Evolutionary conservation across 768 basidiomycete species (phyloP), one percentile per base, ranked within the genome.

Genomic region (Leccinum uliginosum): DNA sequence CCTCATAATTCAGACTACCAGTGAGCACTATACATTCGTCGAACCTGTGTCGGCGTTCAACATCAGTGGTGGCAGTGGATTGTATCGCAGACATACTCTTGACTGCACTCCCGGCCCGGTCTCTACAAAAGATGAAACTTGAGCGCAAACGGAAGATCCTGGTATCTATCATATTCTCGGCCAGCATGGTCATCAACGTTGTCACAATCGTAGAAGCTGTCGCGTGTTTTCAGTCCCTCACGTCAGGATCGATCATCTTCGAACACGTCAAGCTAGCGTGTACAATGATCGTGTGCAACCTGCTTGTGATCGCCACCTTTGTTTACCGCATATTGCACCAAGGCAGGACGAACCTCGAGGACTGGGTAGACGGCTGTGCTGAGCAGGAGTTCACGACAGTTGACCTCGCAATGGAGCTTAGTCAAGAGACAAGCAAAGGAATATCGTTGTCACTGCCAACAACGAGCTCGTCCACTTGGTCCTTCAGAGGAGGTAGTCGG

Each of bases 181-280:
- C 67, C 21, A 63, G 54, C 47, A 56, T 65, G 32, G 26, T 65
- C 47, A 62, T 71, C 46, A 62, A 51, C 17, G 5, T 58, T 5
- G 47, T 69, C 32, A 69, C 65, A 14, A 24, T 71, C 17, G 19
- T 51, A 0, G 53, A 68, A 12, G 50, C 57, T 10, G 30, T 63
- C 9, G 19, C 53, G 1, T 50, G 64, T 11, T 57, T 63, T 2
- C 26, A 3, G 7, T 45, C 52, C 1, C 2, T 55, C 3, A 56
- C 54, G 3, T 56, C 60, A 3, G 60, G 59, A 19, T 51, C 57
- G 14, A 56, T 67, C 55, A 27, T 70, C 35, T 58, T 60, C 5
- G 69, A 55, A 11, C 65, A 70, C 11, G 53, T 69, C 55, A 66
- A 67, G 46, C 59, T 57, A 29, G 60, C 50, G 23, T 61, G 54